Evolutionary conservation across 108 stramenopile species (phyloP), one percentile per base, ranked within the genome.

Genomic region (Nannochloropsis oceanica): DNA sequence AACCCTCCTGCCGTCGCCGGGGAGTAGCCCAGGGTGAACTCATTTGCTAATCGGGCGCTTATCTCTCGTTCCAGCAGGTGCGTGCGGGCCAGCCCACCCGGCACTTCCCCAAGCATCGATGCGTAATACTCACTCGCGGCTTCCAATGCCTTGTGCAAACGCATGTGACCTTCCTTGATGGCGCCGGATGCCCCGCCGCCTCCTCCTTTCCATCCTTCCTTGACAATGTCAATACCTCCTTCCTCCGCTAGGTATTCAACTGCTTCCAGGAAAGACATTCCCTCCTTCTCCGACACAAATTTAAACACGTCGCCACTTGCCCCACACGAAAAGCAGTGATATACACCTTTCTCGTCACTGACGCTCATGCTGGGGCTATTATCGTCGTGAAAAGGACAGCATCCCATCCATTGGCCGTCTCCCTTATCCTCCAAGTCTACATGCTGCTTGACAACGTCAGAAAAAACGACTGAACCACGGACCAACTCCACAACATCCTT

Each of bases 301-400:
- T 90, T 93, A 85, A 96, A 93, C 24, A 94, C 93, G 86, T 96
- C 94, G 10, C 96, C 96, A 43, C 94, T 93, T 13, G 94, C 95
- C n/a, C 95, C 95, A 88, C 96, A 97, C 11, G 93, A 91, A 88
- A 97, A 97, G 86, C 96, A 97, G 83, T 95, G 95, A 92, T 93
- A 97, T 12, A 95, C 89, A 79, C 93, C 93, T 46, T 93, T 88
- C 8, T 89, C 88, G 25, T 92, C 91, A 79, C 94, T 94, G 80
- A 97, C 92, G 26, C 86, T 91, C 86, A 96, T 87, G 25, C 93
- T 93, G 8, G 96, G 96, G 59, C 94, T 94, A 46, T 92, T 85
- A 84, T 97, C 96, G 82, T 96, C 91, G 86, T 97, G 96, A 87
- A 97, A 96, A 24, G 96, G 96, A 90, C 96, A 97, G 46, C 94